Evolutionary conservation across 2,329 filamentous ascomycete genomes (phyloP).

Genomic region (Ophiosphaerella herpotricha): DNA sequence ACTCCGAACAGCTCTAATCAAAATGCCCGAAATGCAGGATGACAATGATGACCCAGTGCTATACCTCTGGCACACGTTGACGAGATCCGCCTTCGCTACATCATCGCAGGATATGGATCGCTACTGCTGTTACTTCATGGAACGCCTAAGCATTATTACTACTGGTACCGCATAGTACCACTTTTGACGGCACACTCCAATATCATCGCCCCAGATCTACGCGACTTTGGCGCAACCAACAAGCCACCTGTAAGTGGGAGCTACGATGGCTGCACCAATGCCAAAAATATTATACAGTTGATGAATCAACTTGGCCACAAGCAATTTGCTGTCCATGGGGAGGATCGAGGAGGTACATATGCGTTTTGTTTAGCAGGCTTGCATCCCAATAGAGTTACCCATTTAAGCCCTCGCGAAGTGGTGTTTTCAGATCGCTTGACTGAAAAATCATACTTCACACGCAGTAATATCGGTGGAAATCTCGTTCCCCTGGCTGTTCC

Average conservation of each 20-base stretch:
- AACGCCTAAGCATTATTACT: constrained; percentile 32
- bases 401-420: constrained; percentile 27
- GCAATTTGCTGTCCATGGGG: constrained; percentile 75
- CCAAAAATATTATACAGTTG: constrained; percentile 41
- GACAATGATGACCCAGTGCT: constrained; percentile 17
- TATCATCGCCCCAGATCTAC: constrained; percentile 43
- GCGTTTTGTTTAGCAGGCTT: constrained; percentile 24
- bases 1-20: background rate
- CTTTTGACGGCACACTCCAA: constrained; percentile 44
- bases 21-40: constrained; percentile 26
- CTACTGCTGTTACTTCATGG: constrained; percentile 26
- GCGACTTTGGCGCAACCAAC: constrained; percentile 48
- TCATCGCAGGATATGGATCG: constrained; percentile 23
- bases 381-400: constrained; percentile 19
- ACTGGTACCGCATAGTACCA: constrained; percentile 46
- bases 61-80: constrained; percentile 27
- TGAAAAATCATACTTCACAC: constrained; percentile 24
- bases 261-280: constrained; percentile 45
- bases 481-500: constrained; percentile 41
- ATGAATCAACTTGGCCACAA: constrained; percentile 60
- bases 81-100: constrained; percentile 26
- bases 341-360: constrained; percentile 21
- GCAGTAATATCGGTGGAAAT: constrained; percentile 25
- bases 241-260: constrained; percentile 45
- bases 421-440: constrained; percentile 22